phyloP scores from a whole-genome alignment of 2,329 filamentous ascomycete species.

The Paracoccidioides brasiliensis region DNA sequence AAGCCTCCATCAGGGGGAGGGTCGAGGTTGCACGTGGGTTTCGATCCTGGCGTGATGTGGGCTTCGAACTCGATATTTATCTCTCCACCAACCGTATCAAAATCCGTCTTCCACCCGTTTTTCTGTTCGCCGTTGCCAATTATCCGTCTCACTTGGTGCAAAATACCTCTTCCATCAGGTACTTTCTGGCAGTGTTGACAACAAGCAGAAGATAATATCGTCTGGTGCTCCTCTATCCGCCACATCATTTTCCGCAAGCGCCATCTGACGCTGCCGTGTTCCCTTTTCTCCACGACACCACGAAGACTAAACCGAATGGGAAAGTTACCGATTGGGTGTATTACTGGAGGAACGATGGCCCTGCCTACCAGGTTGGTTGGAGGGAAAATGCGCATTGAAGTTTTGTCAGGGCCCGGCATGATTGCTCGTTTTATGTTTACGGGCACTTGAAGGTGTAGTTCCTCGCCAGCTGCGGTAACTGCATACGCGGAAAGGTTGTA shows the following conservation, averaged over 20 bases:
- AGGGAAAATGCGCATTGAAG: conserved; percentile 87
- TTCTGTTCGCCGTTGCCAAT: conserved; percentile 74
- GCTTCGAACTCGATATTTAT: conserved; percentile 71
- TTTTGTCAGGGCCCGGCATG: conserved; percentile 64
- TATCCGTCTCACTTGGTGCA: conserved; percentile 61
- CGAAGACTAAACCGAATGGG: conserved; percentile 68
- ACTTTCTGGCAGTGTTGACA: conserved; percentile 57
- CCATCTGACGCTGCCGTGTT: conserved; percentile 66
- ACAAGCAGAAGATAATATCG: conserved; percentile 68
- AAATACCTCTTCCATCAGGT: conserved; percentile 54
- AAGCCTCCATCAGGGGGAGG: conserved; percentile 51
- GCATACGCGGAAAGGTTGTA: conserved; percentile 64
- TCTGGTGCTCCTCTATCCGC: conserved; percentile 80
- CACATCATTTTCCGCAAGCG: conserved; percentile 82
- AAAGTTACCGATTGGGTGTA: conserved; percentile 77
- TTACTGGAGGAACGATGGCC: conserved; percentile 66
- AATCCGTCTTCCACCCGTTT: conserved; percentile 79
- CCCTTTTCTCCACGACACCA: conserved; percentile 63
- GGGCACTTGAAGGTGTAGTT: conserved; percentile 51
- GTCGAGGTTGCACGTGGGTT: conserved; percentile 66
- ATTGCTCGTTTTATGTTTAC: conserved; percentile 71
- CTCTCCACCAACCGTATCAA: conserved; percentile 52
- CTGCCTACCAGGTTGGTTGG: conserved; percentile 86
- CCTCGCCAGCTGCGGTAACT: conserved; percentile 47
- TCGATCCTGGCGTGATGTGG: conserved; percentile 45